Evolutionary conservation across 192 early-diverging fungal species (phyloP).

Genomic region (Coemansia sp.): DNA sequence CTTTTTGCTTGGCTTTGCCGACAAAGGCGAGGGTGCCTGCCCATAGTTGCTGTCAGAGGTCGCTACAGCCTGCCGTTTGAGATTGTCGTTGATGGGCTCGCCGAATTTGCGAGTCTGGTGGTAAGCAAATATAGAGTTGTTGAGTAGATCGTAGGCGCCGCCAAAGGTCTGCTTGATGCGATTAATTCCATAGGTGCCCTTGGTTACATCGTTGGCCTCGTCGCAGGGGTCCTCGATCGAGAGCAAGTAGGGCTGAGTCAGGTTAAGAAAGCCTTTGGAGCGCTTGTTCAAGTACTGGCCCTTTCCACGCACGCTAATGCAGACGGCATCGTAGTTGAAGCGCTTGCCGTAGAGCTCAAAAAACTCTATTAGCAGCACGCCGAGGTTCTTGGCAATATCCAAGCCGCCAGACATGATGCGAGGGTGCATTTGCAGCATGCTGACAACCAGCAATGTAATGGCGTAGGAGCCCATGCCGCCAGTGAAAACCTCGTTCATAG

Average conservation of each 20-base stretch:
- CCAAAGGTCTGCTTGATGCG: constrained; percentile 45
- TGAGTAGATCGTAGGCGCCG: constrained; percentile 49
- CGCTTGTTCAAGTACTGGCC: constrained; percentile 56
- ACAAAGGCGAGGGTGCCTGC: background rate
- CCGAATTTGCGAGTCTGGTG: constrained; percentile 48
- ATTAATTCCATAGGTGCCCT: constrained; percentile 45
- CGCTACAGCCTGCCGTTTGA: background rate
- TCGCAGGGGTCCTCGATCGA: constrained; percentile 58
- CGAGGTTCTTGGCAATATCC: constrained; percentile 68
- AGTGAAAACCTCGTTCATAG: constrained; percentile 79
- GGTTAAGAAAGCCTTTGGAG: constrained; percentile 12
- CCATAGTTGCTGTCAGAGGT: background rate
- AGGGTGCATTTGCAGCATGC: constrained; percentile 87
- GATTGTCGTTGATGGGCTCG: constrained; percentile 39
- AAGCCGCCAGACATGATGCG: constrained; percentile 61
- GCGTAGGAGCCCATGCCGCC: constrained; percentile 89
- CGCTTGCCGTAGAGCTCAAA: constrained; percentile 84
- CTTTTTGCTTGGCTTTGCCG: constrained; percentile 7
- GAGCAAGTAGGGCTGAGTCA: constrained; percentile 39
- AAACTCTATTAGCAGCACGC: constrained; percentile 85
- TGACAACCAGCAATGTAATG: constrained; percentile 67
- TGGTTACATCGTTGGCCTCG: constrained; percentile 53
- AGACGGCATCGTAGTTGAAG: constrained; percentile 68
- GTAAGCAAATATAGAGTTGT: constrained; percentile 44
- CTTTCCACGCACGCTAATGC: constrained; percentile 56